A percentile compares a stretch with the other conserved stretches of the same genome.
Evolutionary conservation across 495 filamentous ascomycete species (phyloP).

Genomic region (Penicilliopsis zonata): DNA sequence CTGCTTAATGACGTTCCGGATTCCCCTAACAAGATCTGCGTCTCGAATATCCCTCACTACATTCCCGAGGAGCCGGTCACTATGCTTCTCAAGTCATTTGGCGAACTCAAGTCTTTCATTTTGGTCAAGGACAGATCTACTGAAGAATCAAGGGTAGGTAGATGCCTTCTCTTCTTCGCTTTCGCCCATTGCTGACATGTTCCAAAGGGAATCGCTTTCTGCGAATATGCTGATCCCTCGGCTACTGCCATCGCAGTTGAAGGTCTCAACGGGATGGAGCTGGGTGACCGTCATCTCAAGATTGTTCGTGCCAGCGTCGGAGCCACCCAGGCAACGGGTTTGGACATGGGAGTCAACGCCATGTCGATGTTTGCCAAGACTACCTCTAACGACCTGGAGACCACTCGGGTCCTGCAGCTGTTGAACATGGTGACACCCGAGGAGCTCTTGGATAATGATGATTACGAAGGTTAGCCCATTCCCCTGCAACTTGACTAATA

Average conservation of each 20-base stretch:
- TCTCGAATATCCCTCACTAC: conserved; percentile 77
- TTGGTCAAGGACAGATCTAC: conserved; percentile 79
- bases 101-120: conserved; percentile 85
- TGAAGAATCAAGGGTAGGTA: conserved; percentile 76
- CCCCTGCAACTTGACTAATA: neutral
- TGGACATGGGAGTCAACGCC: conserved; percentile 93
- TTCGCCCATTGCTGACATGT: conserved; percentile 11
- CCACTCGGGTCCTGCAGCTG: conserved; percentile 73
- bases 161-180: too few species aligned
- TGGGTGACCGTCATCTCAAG: conserved; percentile 76
- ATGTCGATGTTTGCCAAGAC: conserved; percentile 99
- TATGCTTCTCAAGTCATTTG: conserved; percentile 81
- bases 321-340: conserved; percentile 73
- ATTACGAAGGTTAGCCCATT: conserved; percentile 66
- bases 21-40: conserved; percentile 87
- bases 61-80: conserved; percentile 83
- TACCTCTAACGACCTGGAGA: conserved; percentile 62
- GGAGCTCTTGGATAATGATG: conserved; percentile 84
- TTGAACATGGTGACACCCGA: conserved; percentile 97
- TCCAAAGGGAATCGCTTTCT: conserved; percentile 84
- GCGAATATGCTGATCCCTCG: conserved; percentile 74
- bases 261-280: conserved; percentile 81
- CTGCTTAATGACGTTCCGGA: conserved; percentile 76
- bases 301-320: conserved; percentile 85
- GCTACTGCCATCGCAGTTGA: conserved; percentile 80